Evolutionary conservation across 257 asterid genomes (phyloP).

Genomic region (Anisodus tanguticus): DNA sequence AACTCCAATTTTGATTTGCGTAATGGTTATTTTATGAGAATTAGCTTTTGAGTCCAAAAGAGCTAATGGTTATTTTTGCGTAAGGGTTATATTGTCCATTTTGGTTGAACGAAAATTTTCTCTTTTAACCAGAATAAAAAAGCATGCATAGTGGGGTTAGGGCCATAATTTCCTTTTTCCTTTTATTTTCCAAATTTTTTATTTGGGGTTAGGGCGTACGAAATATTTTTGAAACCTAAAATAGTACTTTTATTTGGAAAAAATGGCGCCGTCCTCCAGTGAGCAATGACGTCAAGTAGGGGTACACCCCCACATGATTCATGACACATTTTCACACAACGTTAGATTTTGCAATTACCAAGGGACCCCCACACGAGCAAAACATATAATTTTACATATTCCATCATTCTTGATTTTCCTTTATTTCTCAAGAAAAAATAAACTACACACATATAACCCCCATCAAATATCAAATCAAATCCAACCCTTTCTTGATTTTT

Average conservation of each 20-base stretch:
- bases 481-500: background rate
- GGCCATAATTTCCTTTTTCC: background rate
- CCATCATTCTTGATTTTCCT: slow-evolving; percentile 1
- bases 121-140: too few species aligned
- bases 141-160: background rate
- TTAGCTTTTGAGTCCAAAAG: too few species aligned
- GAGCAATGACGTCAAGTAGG: slow-evolving; percentile 18
- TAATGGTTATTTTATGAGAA: too few species aligned
- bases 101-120: too few species aligned
- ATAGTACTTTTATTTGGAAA: background rate
- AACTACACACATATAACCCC: background rate
- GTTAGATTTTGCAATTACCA: slow-evolving; percentile 27
- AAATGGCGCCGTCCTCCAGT: slow-evolving; percentile 27
- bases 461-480: background rate
- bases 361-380: slow-evolving; percentile 11
- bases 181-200: too few species aligned
- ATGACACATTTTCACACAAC: background rate
- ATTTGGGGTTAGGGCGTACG: background rate
- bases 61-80: too few species aligned
- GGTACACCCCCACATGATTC: slow-evolving; percentile 23
- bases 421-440: too few species aligned
- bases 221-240: slow-evolving; percentile 18
- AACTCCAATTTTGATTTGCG: too few species aligned
- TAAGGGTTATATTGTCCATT: too few species aligned
- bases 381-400: background rate